Evolutionary conservation across 192 early-diverging fungal genomes (phyloP).

Genomic region (Diversispora eburnea): DNA sequence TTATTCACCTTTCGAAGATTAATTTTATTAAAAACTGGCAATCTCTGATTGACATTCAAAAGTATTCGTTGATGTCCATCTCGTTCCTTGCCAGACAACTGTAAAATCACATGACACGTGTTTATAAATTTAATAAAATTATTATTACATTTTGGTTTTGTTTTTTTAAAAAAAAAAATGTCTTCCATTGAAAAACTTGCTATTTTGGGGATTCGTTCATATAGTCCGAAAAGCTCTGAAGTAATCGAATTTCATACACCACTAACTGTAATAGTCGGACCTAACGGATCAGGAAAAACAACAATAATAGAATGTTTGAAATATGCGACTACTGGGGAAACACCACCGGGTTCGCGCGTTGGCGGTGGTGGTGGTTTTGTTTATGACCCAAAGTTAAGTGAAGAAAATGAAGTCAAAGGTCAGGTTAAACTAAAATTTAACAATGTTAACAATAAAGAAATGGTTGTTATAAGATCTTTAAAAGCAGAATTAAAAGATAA

Average conservation of each 20-base stretch:
- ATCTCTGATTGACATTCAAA: neutral
- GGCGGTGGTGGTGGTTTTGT: conserved; percentile 83
- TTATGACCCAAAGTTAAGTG: conserved; percentile 83
- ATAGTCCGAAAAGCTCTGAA: conserved; percentile 67
- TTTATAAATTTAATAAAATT: no score
- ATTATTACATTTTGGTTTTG: no score
- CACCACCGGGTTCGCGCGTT: conserved; percentile 87
- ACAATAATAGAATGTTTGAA: conserved; percentile 97
- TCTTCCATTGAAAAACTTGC: conserved; percentile 39
- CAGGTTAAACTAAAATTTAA: conserved; percentile 87
- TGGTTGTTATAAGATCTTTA: conserved; percentile 77
- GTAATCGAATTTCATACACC: conserved; percentile 86
- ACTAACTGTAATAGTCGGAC: conserved; percentile 91
- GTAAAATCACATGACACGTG: no score
- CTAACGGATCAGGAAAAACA: conserved; percentile 96
- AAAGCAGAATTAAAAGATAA: conserved; percentile 66
- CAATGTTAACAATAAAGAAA: conserved; percentile 63
- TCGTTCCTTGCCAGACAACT: conserved; percentile 15
- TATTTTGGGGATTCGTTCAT: conserved; percentile 89
- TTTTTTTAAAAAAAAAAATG: conserved; percentile 32
- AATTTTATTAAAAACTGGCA: neutral
- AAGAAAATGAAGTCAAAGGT: conserved; percentile 79
- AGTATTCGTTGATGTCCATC: neutral
- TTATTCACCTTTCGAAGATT: conserved; percentile 1
- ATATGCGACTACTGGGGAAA: conserved; percentile 88